Base-by-base conservation (phyloP, 768 basidiomycete species). In the Serendipita vermifera region DNA sequence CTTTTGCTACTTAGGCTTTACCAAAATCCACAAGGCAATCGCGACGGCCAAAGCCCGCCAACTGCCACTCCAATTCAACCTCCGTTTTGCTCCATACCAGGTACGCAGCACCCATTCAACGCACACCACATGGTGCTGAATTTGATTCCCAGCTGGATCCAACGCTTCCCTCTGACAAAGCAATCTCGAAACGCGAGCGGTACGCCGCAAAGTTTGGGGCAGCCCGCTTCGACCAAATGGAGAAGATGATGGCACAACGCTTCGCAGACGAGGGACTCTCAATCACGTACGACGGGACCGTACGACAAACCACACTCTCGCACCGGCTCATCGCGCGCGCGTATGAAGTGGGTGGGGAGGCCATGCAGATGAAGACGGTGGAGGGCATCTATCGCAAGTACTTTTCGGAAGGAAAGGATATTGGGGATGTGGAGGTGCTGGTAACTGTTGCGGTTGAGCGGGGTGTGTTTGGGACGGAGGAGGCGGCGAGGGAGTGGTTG, bases 311-410 rank as follows among this genome's bases (percentile, higher is more conserved):
- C 14, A 80, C 74, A 33, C 70, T 73, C 20, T 83, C 82, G 6
- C 87, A 89, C 66, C 77, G 87, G 7, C 72, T 91, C 26, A 72
- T 82, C 29, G 76, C 77, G 55, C 83, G 85, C 63, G 85, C 86
- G 1, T 82, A 73, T 65, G 68, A 73, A 59, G 59, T 79, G 17
- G 82, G 81, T 15, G 83, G 85, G 0, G 76, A 80, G 65, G 64
- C 72, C 9, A 63, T 77, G 33, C 87, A 89, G 66, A 65, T 78
- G 5, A 72, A 76, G 1, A 61, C 81, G 36, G 70, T 85, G 35
- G 73, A 74, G 22, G 72, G 71, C 22, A 67, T 87, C 3, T 87
- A 82, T 73, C 75, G 81, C 60, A 80, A 78, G n/a, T 79, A 80
- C 65, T 77, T 82, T 62, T 77, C 82, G 61, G 73, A 83, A 3